Evolutionary conservation across 805 yeast species (phyloP).

Genomic region (Cyberlindnera veronae): DNA sequence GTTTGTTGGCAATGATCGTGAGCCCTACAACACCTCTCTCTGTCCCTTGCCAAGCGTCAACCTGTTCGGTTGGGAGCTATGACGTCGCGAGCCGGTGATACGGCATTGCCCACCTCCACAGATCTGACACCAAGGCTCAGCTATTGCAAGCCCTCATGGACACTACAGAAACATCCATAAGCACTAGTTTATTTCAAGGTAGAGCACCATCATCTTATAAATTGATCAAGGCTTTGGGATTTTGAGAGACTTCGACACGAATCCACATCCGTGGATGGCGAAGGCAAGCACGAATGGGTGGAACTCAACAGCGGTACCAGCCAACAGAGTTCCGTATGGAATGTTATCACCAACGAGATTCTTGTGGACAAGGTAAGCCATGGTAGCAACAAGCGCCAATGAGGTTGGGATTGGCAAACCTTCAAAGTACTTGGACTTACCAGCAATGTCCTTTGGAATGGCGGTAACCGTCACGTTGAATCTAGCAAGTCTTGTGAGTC

Average conservation of each 20-base stretch:
- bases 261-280: slow-evolving; percentile 79
- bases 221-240: slow-evolving; percentile 82
- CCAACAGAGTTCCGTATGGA: slow-evolving; percentile 62
- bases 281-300: slow-evolving; percentile 69
- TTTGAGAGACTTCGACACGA: slow-evolving; percentile 85
- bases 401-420: slow-evolving; percentile 96
- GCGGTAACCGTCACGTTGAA: slow-evolving; percentile 92
- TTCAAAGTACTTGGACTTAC: slow-evolving; percentile 90
- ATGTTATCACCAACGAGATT: slow-evolving; percentile 47
- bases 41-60: no score
- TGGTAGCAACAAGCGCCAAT: slow-evolving; percentile 62
- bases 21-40: no score
- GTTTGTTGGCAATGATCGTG: no score
- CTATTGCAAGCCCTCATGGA: no score
- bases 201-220: no score
- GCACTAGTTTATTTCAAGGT: no score
- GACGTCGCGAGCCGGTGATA: no score
- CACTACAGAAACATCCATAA: no score
- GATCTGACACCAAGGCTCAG: no score
- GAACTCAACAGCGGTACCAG: slow-evolving; percentile 60
- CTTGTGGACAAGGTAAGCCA: slow-evolving; percentile 64
- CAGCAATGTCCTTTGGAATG: slow-evolving; percentile 83
- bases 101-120: no score
- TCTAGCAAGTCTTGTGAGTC: slow-evolving; percentile 89
- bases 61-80: no score